Percentiles rank a stretch among this genome's conserved stretches.
phyloP scores from a whole-genome alignment of 495 filamentous ascomycete species.

The Penicillium roqueforti region DNA sequence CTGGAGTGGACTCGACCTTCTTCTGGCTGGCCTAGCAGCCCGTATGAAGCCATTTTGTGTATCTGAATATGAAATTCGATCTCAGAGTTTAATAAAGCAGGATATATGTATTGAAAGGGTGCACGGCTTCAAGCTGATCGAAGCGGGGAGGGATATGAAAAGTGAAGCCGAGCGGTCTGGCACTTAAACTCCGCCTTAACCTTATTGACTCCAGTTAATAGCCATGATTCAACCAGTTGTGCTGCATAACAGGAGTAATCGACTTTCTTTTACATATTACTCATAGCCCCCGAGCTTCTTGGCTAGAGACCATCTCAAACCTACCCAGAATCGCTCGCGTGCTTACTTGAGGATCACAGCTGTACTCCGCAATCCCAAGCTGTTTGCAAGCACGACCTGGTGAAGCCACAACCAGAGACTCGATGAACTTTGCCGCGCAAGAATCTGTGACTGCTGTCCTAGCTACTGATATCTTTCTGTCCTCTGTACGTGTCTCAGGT shows the following conservation, averaged over 20 bases:
- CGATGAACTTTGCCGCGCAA: slow-evolving; percentile 21
- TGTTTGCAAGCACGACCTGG: slow-evolving; percentile 8
- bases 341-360: slow-evolving; percentile 11
- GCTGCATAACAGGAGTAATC: background rate
- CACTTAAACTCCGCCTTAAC: slow-evolving; percentile 6
- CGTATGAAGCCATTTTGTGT: slow-evolving; percentile 43
- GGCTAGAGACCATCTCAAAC: background rate
- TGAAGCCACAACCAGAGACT: slow-evolving; percentile 11
- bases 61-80: background rate
- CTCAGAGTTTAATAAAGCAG: background rate
- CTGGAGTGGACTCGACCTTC: slow-evolving; percentile 40
- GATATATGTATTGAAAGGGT: background rate
- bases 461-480: slow-evolving; percentile 18
- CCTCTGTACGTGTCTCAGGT: slow-evolving; percentile 9
- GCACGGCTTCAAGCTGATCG: background rate
- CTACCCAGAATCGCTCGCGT: slow-evolving; percentile 2
- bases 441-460: slow-evolving; percentile 18
- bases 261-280: background rate
- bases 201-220: slow-evolving; percentile 1
- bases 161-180: slow-evolving; percentile 29
- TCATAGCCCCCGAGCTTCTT: background rate
- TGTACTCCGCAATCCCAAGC: slow-evolving; percentile 16
- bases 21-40: slow-evolving; percentile 46
- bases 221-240: slow-evolving; percentile 5
- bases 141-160: slow-evolving; percentile 11